Conservation (phyloP, 2,329 filamentous ascomycete genomes). For the Cytospora piceae region DNA sequence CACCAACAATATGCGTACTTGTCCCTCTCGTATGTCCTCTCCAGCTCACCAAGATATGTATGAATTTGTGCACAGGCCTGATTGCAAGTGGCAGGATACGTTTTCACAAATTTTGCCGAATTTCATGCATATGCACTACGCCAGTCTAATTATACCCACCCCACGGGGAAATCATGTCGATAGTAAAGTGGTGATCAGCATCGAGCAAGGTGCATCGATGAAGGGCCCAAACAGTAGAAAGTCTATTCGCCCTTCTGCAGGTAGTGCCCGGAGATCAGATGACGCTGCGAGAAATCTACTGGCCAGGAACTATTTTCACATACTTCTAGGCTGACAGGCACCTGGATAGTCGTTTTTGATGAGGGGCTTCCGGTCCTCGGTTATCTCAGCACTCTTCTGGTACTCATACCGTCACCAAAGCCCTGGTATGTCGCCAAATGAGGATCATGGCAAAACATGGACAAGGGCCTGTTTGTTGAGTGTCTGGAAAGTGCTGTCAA, state of each 20-base stretch:
- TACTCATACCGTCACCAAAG: background rate
- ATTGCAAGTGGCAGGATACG: too few species aligned
- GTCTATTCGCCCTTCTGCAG: background rate
- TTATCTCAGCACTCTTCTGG: too few species aligned
- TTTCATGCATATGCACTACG: background rate
- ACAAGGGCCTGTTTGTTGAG: too few species aligned
- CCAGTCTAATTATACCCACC: background rate
- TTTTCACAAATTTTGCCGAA: background rate
- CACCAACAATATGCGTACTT: too few species aligned
- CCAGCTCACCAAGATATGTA: too few species aligned
- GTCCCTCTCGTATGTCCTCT: too few species aligned
- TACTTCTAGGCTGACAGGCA: background rate
- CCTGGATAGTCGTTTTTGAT: background rate
- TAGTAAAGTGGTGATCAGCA: background rate
- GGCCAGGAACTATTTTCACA: background rate
- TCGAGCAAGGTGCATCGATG: background rate
- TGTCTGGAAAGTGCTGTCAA: too few species aligned
- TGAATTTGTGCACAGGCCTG: too few species aligned
- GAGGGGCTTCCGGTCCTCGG: too few species aligned
- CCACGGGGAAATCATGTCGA: background rate
- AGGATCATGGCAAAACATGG: too few species aligned
- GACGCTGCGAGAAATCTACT: background rate
- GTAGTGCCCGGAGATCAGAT: background rate
- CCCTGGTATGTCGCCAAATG: too few species aligned
- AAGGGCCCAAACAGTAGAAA: background rate